Evolutionary conservation across 768 basidiomycete species (phyloP).

Genomic region (Mycena filopes): DNA sequence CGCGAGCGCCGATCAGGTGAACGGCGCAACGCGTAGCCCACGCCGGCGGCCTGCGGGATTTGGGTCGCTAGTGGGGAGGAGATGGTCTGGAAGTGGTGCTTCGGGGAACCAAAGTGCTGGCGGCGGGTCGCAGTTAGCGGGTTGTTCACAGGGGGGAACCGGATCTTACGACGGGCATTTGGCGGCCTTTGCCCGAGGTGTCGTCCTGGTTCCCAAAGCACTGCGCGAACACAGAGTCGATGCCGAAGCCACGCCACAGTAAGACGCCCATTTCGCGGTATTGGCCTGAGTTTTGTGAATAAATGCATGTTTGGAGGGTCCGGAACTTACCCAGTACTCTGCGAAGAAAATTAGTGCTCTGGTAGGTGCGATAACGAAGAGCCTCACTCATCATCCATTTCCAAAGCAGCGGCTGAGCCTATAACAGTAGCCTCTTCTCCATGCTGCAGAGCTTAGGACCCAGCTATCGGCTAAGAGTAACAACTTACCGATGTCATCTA

Average conservation of each 20-base stretch:
- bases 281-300: conserved; percentile 64
- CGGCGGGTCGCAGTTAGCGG: conserved; percentile 25
- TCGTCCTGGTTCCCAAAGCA: conserved; percentile 92
- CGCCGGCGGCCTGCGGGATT: conserved; percentile 94
- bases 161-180: conserved; percentile 88
- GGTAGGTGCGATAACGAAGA: background rate
- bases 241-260: conserved; percentile 84
- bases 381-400: conserved; percentile 81
- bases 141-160: background rate
- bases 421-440: conserved; percentile 94
- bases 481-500: conserved; percentile 86
- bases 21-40: conserved; percentile 88
- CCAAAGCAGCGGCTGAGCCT: conserved; percentile 89
- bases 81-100: conserved; percentile 92
- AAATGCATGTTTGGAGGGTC: background rate
- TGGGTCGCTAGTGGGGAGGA: conserved; percentile 95
- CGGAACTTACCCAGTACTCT: conserved; percentile 76
- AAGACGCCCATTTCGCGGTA: conserved; percentile 95
- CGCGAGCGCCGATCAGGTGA: conserved; percentile 73
- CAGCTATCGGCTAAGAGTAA: conserved; percentile 14
- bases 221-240: conserved; percentile 89
- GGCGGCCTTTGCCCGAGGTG: conserved; percentile 82
- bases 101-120: conserved; percentile 86
- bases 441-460: conserved; percentile 56
- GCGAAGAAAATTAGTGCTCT: background rate